phyloP scores from a whole-genome alignment of 768 basidiomycete genomes.

The Pholiota conissans region DNA sequence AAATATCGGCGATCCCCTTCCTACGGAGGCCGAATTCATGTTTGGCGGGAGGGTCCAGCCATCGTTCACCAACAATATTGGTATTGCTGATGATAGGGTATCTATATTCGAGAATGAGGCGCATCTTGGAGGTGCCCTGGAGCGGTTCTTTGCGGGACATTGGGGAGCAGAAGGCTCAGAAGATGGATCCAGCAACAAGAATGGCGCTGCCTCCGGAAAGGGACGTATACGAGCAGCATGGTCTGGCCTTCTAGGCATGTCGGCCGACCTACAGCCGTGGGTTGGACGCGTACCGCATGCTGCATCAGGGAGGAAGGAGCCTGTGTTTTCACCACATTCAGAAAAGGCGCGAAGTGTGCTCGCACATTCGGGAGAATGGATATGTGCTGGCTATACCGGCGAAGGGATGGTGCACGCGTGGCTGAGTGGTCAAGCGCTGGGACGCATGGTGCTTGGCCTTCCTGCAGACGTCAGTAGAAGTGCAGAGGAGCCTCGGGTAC shows the following conservation, averaged over 20 bases:
- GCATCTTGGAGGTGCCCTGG: conserved; percentile 42
- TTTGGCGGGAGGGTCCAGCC: conserved; percentile 36
- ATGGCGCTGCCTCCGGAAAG: conserved; percentile 24
- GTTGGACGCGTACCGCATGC: conserved; percentile 61
- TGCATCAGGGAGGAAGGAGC: conserved; percentile 41
- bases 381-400: conserved; percentile 68
- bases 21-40: conserved; percentile 53
- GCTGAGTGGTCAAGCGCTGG: conserved; percentile 17
- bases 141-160: conserved; percentile 46
- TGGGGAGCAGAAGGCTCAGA: conserved; percentile 18
- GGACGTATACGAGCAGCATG: conserved; percentile 57
- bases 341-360: conserved; percentile 2
- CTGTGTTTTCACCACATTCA: neutral
- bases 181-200: conserved; percentile 10
- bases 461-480: conserved; percentile 17
- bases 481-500: conserved; percentile 37
- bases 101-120: conserved; percentile 27
- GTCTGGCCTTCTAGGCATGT: conserved; percentile 65
- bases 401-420: conserved; percentile 46
- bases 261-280: conserved; percentile 66
- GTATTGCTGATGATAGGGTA: conserved; percentile 36
- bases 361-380: conserved; percentile 63
- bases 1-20: conserved; percentile 16
- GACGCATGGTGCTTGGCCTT: conserved; percentile 42
- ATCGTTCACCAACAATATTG: conserved; percentile 32